phyloP scores from a whole-genome alignment of 768 basidiomycete species.

The Mycena floridula region DNA sequence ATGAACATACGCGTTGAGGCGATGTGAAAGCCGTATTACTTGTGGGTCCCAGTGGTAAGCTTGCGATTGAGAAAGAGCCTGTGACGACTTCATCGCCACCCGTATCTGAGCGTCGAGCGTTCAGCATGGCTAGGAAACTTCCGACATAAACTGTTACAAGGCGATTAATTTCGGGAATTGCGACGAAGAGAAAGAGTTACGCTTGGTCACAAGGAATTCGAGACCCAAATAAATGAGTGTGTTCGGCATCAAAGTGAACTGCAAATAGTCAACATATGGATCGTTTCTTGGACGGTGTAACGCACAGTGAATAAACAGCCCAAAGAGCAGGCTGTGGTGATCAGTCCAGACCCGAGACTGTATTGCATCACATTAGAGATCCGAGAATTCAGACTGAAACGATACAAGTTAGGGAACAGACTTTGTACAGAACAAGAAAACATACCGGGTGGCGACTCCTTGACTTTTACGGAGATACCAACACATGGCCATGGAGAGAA shows the following conservation, averaged over 20 bases:
- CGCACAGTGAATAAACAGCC: conserved; percentile 35
- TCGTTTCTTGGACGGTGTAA: conserved; percentile 4
- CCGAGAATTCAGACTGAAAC: conserved; percentile 26
- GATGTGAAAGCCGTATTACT: too few relatives aligned
- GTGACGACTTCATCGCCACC: too few relatives aligned
- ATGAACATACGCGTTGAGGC: too few relatives aligned
- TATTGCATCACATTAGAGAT: conserved; percentile 32
- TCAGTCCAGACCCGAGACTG: conserved; percentile 28
- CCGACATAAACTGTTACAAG: conserved; percentile 44
- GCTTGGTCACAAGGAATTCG: conserved; percentile 37
- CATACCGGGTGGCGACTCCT: conserved; percentile 17
- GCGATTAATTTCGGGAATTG: background rate
- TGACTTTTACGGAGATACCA: conserved; percentile 22
- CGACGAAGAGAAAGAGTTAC: conserved; percentile 19
- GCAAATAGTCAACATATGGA: too few relatives aligned
- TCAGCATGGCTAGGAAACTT: conserved; percentile 35
- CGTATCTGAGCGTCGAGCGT: too few relatives aligned
- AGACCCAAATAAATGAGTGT: conserved; percentile 38
- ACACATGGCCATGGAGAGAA: conserved; percentile 31
- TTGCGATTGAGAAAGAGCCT: too few relatives aligned
- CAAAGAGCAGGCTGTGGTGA: conserved; percentile 41
- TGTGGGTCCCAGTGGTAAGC: too few relatives aligned
- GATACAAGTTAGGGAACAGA: background rate
- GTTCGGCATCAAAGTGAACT: conserved; percentile 38
- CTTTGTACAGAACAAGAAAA: background rate